Evolutionary conservation across 2,329 filamentous ascomycete species (phyloP).

Genomic region (Ceratocystis ficicola): DNA sequence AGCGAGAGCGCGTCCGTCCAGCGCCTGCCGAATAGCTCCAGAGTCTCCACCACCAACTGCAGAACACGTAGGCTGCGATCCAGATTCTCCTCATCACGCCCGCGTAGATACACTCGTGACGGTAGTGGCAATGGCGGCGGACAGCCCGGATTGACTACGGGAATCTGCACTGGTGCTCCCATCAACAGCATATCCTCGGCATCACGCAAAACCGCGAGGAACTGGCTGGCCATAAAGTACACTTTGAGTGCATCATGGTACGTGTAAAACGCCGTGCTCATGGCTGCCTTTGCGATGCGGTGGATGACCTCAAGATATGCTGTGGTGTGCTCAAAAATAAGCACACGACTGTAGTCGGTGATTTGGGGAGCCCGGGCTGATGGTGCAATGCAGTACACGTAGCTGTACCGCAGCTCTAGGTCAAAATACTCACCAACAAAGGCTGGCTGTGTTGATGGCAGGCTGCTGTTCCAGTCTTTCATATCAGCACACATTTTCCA

Average conservation of each 20-base stretch:
- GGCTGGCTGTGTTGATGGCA: slow-evolving; percentile 52
- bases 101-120: slow-evolving; percentile 30
- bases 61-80: slow-evolving; percentile 45
- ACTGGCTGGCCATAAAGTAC: slow-evolving; percentile 59
- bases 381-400: slow-evolving; percentile 77
- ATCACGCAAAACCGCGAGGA: slow-evolving; percentile 48
- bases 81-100: slow-evolving; percentile 38
- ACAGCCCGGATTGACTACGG: slow-evolving; percentile 35
- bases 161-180: slow-evolving; percentile 34
- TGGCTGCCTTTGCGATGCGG: slow-evolving; percentile 48
- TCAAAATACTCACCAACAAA: slow-evolving; percentile 67
- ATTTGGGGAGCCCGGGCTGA: slow-evolving; percentile 61
- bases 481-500: slow-evolving; percentile 66
- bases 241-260: slow-evolving; percentile 80
- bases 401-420: slow-evolving; percentile 80
- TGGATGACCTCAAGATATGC: slow-evolving; percentile 68
- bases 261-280: slow-evolving; percentile 58
- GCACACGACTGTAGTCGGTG: slow-evolving; percentile 60
- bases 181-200: slow-evolving; percentile 46
- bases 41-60: slow-evolving; percentile 40
- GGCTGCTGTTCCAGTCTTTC: slow-evolving; percentile 68
- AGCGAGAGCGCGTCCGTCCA: slow-evolving; percentile 47
- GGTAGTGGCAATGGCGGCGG: slow-evolving; percentile 44
- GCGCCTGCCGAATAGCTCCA: slow-evolving; percentile 45
- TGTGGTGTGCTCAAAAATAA: slow-evolving; percentile 78